Evolutionary conservation across 306 rosid species (phyloP).

Genomic region (Begonia fuchsioides): DNA sequence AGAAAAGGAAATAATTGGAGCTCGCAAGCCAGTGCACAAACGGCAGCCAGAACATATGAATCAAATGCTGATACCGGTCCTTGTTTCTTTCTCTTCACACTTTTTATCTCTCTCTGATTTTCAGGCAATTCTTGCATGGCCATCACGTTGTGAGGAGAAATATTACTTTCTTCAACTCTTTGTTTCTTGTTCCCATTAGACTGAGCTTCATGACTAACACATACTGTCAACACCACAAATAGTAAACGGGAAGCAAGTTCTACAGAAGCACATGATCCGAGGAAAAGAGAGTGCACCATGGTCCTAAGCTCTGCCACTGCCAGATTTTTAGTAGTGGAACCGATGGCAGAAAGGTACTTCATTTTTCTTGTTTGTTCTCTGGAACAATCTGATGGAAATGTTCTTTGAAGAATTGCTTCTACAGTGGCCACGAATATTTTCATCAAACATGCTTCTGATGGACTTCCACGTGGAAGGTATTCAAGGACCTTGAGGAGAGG

Average conservation of each 20-base stretch:
- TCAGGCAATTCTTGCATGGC: too few relatives aligned
- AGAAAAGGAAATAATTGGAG: conserved; percentile 77
- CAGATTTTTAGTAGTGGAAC: conserved; percentile 76
- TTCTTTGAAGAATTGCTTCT: conserved; percentile 86
- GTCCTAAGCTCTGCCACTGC: conserved; percentile 97
- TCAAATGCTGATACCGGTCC: conserved; percentile 92
- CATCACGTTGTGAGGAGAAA: conserved; percentile 36
- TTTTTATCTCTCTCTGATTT: conserved; percentile 31
- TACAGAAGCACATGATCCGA: conserved; percentile 85
- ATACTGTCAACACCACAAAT: conserved; percentile 86
- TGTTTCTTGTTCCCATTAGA: conserved; percentile 57
- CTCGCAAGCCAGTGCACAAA: conserved; percentile 93
- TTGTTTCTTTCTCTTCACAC: conserved; percentile 48
- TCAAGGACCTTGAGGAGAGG: conserved; percentile 91
- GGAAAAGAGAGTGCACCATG: conserved; percentile 91
- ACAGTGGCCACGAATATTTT: conserved; percentile 95
- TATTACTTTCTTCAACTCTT: conserved; percentile 41
- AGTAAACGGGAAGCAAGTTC: conserved; percentile 93
- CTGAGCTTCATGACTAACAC: conserved; percentile 92
- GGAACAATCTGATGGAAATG: conserved; percentile 59
- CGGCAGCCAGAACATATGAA: conserved; percentile 92
- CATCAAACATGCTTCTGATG: conserved; percentile 96
- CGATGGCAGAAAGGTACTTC: conserved; percentile 51
- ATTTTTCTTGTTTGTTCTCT: conserved; percentile 62
- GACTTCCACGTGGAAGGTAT: conserved; percentile 98